Evolutionary conservation across 306 rosid species (phyloP).

Genomic region (Astragalus glycyphyllos): DNA sequence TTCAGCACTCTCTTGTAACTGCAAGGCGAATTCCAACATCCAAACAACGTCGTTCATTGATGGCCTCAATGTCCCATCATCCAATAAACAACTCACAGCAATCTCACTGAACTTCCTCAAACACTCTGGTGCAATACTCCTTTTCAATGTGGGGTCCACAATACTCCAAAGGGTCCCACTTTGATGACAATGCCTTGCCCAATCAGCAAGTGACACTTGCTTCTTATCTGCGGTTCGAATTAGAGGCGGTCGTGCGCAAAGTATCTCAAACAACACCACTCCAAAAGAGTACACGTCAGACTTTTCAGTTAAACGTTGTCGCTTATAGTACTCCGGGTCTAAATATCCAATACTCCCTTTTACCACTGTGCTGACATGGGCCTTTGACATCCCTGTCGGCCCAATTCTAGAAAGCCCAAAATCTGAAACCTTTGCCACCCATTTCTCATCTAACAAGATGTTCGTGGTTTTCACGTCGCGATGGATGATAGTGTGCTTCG

Average conservation of each 20-base stretch:
- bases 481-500: slow-evolving; percentile 55
- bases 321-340: slow-evolving; percentile 54
- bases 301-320: slow-evolving; percentile 54
- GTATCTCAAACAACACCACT: slow-evolving; percentile 59
- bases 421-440: slow-evolving; percentile 60
- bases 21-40: slow-evolving; percentile 61
- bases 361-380: slow-evolving; percentile 48
- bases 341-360: slow-evolving; percentile 56
- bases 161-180: slow-evolving; percentile 42
- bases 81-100: slow-evolving; percentile 55
- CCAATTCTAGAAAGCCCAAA: slow-evolving; percentile 62
- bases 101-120: slow-evolving; percentile 53
- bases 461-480: slow-evolving; percentile 71
- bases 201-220: slow-evolving; percentile 52
- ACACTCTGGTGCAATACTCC: slow-evolving; percentile 40
- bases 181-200: slow-evolving; percentile 48
- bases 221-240: slow-evolving; percentile 30
- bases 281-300: slow-evolving; percentile 77
- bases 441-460: slow-evolving; percentile 55
- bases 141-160: slow-evolving; percentile 54
- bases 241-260: slow-evolving; percentile 57
- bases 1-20: slow-evolving; percentile 64
- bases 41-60: slow-evolving; percentile 72
- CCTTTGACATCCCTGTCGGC: slow-evolving; percentile 41
- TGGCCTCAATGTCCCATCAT: slow-evolving; percentile 55